These are phyloP conservation scores for Salinomyces thailandicus DNA, from an alignment of 2,329 filamentous ascomycete species.

Conservation along the genomic window DNA sequence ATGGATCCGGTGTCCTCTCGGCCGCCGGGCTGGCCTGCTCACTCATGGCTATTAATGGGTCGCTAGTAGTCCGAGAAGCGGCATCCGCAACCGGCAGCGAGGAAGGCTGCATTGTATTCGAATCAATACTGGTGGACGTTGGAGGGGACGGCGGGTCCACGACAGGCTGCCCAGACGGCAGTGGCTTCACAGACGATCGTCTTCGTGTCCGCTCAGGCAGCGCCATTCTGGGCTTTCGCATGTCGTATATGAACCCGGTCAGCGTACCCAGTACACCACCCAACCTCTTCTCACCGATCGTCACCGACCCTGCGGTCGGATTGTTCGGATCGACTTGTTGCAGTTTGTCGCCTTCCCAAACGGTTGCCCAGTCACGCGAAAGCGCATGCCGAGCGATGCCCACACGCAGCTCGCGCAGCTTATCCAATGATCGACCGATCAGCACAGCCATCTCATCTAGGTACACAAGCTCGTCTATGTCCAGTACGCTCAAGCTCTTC, in stretches of 20 bases:
- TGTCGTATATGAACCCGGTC: slow-evolving; percentile 56
- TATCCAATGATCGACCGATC: slow-evolving; percentile 57
- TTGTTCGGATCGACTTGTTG: slow-evolving; percentile 55
- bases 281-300: slow-evolving; percentile 51
- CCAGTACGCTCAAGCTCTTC: slow-evolving; percentile 64
- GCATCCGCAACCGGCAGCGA: not conserved
- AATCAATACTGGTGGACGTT: not conserved
- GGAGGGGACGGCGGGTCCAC: not conserved
- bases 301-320: slow-evolving; percentile 34
- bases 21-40: slow-evolving; percentile 5
- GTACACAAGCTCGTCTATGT: slow-evolving; percentile 75
- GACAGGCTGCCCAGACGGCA: not conserved
- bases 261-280: slow-evolving; percentile 60
- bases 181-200: not conserved
- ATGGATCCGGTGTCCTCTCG: not conserved
- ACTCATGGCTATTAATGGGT: slow-evolving; percentile 12
- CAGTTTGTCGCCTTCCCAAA: slow-evolving; percentile 53
- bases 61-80: not conserved
- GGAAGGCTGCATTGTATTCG: not conserved
- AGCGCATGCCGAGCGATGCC: slow-evolving; percentile 53
- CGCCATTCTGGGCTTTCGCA: slow-evolving; percentile 27
- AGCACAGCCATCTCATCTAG: slow-evolving; percentile 72
- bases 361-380: slow-evolving; percentile 45
- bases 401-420: slow-evolving; percentile 60
- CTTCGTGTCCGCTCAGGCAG: slow-evolving; percentile 13